Conservation (phyloP, 129 eudicot genomes). For the Ambrosia artemisiifolia region DNA sequence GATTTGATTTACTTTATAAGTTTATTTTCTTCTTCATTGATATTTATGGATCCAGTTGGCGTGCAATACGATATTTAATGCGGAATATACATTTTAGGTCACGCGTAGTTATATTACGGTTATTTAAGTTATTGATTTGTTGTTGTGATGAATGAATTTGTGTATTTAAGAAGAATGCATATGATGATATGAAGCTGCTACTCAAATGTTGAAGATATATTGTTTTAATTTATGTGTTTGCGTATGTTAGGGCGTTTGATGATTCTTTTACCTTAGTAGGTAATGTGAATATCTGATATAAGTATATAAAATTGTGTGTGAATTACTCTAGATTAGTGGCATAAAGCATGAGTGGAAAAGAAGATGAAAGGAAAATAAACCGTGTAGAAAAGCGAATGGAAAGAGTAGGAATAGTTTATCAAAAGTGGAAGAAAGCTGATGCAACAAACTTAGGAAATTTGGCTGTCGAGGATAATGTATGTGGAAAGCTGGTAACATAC, state of each 20-base stretch:
- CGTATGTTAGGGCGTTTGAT: conserved; percentile 8
- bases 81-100: conserved; percentile 26
- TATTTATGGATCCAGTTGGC: conserved; percentile 9
- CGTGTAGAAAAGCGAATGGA: neutral
- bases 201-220: conserved; percentile 1
- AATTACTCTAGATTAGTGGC: neutral
- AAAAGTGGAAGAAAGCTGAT: conserved; percentile 19
- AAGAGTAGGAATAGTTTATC: conserved; percentile 13
- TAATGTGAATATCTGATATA: neutral
- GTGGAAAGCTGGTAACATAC: conserved; percentile 27
- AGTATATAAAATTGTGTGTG: conserved; percentile 1
- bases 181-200: conserved; percentile 7
- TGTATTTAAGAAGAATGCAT: conserved; percentile 16
- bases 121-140: neutral
- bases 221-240: neutral
- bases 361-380: conserved; percentile 10
- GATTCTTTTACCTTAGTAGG: neutral
- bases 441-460: conserved; percentile 7
- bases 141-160: conserved; percentile 20
- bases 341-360: neutral
- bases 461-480: neutral
- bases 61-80: neutral
- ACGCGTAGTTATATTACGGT: conserved; percentile 2
- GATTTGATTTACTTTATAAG: neutral
- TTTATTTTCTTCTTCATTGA: conserved; percentile 12